Conservation (phyloP, 805 yeast species). For the Myxozyma monticola region DNA sequence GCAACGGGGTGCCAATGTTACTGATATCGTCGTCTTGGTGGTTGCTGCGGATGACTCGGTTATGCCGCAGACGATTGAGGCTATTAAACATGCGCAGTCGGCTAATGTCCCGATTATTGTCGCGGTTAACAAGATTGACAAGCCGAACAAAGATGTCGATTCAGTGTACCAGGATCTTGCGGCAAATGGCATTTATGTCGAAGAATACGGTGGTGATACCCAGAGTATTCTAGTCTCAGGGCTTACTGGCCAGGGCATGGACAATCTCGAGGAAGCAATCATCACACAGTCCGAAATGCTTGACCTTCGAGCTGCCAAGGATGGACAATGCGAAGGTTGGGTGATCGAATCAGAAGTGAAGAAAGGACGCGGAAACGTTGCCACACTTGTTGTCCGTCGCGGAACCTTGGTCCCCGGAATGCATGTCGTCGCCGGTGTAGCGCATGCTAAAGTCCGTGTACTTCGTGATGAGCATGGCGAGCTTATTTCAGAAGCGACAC, state of each 20-base stretch:
- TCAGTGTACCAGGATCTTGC: constrained; percentile 78
- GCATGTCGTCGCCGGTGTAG: constrained; percentile 79
- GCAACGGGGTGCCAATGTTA: constrained; percentile 90
- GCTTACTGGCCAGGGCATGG: constrained; percentile 81
- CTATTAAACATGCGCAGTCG: constrained; percentile 85
- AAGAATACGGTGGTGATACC: constrained; percentile 92
- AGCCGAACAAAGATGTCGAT: constrained; percentile 70
- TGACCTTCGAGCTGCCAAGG: constrained; percentile 66
- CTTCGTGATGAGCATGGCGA: constrained; percentile 75
- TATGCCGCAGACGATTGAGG: constrained; percentile 96
- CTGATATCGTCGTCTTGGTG: constrained; percentile 88
- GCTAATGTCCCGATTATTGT: constrained; percentile 83
- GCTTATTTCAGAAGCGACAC: constrained; percentile 63
- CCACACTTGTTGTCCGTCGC: constrained; percentile 78
- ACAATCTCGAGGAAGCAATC: constrained; percentile 83
- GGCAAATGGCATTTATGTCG: constrained; percentile 75
- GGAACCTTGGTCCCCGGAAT: constrained; percentile 73
- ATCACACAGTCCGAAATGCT: constrained; percentile 79
- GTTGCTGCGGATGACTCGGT: constrained; percentile 98
- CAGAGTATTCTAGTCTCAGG: constrained; percentile 89
- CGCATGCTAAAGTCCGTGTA: constrained; percentile 80
- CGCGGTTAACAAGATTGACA: constrained; percentile 91
- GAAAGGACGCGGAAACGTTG: constrained; percentile 74
- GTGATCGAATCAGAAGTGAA: constrained; percentile 80
- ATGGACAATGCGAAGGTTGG: constrained; percentile 76